These are phyloP conservation scores for Jamesozyma piceae DNA, from an alignment of 805 yeast species.

Conservation along the genomic window DNA sequence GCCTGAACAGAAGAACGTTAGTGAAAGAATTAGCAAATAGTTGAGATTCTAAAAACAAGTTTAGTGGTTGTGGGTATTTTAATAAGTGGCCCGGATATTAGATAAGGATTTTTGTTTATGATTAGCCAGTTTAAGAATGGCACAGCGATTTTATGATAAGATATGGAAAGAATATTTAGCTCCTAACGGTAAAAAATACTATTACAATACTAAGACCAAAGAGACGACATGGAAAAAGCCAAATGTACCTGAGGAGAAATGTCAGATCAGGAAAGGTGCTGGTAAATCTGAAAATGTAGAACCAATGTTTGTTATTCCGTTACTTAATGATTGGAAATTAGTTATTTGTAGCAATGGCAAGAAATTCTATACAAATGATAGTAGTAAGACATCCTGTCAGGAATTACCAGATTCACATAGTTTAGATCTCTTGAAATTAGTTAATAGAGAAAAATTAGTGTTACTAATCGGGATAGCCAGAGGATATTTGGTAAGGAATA, in stretches of 20 bases:
- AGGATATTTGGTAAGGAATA: constrained; percentile 9
- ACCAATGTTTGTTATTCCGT: constrained; percentile 13
- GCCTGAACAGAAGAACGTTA: too few species aligned
- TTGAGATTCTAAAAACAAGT: too few species aligned
- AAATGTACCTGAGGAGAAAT: background rate
- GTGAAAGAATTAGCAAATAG: too few species aligned
- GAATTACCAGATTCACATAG: constrained; percentile 29
- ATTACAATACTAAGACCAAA: constrained; percentile 32
- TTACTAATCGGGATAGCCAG: constrained; percentile 20
- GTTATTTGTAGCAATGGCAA: constrained; percentile 35
- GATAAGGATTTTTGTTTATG: too few species aligned
- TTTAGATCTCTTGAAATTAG: constrained; percentile 15
- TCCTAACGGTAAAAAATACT: constrained; percentile 32
- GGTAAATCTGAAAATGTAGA: constrained; percentile 3
- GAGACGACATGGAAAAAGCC: constrained; percentile 35
- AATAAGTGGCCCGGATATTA: too few species aligned
- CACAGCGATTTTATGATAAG: constrained; percentile 1
- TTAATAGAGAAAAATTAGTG: constrained; percentile 25
- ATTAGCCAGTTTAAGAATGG: background rate
- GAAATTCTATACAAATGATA: constrained; percentile 33
- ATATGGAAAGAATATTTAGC: constrained; percentile 34
- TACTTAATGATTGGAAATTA: constrained; percentile 34
- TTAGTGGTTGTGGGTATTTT: too few species aligned
- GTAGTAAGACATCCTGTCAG: constrained; percentile 15
- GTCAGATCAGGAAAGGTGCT: constrained; percentile 4